Percentiles rank a stretch among this genome's conserved stretches.
phyloP scores from a whole-genome alignment of 352 stramenopile genomes.

The Phytophthora vignae region DNA sequence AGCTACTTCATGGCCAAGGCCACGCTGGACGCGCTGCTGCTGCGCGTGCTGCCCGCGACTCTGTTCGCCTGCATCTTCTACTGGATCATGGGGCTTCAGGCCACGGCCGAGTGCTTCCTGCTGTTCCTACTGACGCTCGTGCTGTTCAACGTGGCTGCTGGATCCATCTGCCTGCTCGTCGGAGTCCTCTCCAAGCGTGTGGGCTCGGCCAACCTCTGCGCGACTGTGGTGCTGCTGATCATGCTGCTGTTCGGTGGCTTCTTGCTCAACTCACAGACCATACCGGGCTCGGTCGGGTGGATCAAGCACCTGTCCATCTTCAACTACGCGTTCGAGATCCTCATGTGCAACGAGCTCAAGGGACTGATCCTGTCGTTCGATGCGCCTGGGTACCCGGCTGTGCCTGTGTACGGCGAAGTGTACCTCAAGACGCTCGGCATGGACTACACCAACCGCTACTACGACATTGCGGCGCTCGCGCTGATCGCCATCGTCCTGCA shows the following conservation, averaged over 20 bases:
- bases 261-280: constrained; percentile 85
- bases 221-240: constrained; percentile 79
- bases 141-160: constrained; percentile 83
- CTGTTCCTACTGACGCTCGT: constrained; percentile 79
- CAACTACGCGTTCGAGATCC: constrained; percentile 88
- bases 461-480: constrained; percentile 65
- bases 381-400: constrained; percentile 72
- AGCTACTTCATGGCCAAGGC: constrained; percentile 87
- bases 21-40: constrained; percentile 72
- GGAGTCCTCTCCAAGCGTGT: constrained; percentile 70
- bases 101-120: constrained; percentile 60
- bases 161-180: constrained; percentile 79
- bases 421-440: constrained; percentile 87
- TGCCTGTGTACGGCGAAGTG: constrained; percentile 85
- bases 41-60: constrained; percentile 76
- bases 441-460: constrained; percentile 82
- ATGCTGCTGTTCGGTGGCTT: constrained; percentile 91
- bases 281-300: constrained; percentile 69
- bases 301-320: constrained; percentile 88
- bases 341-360: constrained; percentile 88
- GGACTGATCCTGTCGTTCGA: constrained; percentile 81
- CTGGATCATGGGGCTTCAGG: constrained; percentile 87
- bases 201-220: constrained; percentile 74
- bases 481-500: constrained; percentile 63
- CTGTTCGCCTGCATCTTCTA: constrained; percentile 90